Conservation (phyloP, 257 asterid species). For the Salvia rosmarinus region DNA sequence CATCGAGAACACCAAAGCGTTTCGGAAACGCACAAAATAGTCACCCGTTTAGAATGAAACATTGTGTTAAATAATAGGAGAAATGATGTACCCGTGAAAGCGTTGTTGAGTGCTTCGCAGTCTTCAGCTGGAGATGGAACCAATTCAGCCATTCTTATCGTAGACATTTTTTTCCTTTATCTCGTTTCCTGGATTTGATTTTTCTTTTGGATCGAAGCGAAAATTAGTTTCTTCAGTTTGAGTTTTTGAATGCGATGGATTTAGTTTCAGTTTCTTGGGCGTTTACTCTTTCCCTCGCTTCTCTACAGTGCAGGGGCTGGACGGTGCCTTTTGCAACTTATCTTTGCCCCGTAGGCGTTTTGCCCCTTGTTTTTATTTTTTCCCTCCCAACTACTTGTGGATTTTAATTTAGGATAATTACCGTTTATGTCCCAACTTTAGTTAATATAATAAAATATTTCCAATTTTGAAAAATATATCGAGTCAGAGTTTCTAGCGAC, state of each 20-base stretch:
- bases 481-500: too few species aligned
- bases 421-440: too few species aligned
- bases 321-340: background rate
- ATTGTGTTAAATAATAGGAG: too few species aligned
- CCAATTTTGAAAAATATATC: too few species aligned
- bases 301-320: background rate
- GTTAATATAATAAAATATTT: too few species aligned
- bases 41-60: too few species aligned
- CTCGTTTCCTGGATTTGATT: background rate
- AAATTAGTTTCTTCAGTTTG: background rate
- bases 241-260: background rate
- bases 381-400: background rate
- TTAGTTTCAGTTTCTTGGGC: background rate
- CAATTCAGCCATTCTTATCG: constrained; percentile 53
- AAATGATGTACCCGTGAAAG: constrained; percentile 55
- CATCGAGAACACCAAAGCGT: background rate
- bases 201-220: background rate
- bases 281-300: background rate
- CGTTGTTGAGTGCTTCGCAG: constrained; percentile 53
- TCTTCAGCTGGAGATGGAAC: constrained; percentile 73
- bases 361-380: background rate
- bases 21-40: background rate
- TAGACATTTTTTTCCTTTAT: constrained; percentile 49
- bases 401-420: background rate
- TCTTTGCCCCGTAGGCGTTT: background rate